phyloP scores from a whole-genome alignment of 2,329 filamentous ascomycete genomes.

The Aspergillus unguis region DNA sequence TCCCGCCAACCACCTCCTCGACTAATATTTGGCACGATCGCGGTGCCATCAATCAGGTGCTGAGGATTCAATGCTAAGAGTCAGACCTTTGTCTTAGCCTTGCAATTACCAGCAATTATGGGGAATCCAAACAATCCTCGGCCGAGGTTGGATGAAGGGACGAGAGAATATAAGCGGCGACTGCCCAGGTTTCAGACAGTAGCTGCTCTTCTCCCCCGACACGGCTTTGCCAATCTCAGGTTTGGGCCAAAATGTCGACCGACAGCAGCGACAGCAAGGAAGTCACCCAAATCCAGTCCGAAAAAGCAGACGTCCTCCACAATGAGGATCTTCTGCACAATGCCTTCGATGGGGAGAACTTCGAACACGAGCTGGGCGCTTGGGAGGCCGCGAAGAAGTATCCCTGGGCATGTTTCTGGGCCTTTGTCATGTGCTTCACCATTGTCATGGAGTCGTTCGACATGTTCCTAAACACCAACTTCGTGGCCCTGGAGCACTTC shows the following conservation, averaged over 20 bases:
- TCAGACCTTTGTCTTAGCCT: neutral
- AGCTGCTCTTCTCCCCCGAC: too few species aligned
- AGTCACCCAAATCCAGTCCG: slow-evolving; percentile 6
- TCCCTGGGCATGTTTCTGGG: slow-evolving; percentile 49
- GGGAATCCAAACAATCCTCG: too few species aligned
- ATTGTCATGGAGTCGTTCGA: slow-evolving; percentile 54
- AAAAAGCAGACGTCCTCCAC: slow-evolving; percentile 30
- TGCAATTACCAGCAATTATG: too few species aligned
- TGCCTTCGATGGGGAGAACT: slow-evolving; percentile 44
- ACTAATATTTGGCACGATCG: too few species aligned
- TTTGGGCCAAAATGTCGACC: neutral
- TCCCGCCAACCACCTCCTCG: neutral
- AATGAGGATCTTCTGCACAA: slow-evolving; percentile 35
- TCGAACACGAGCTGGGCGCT: slow-evolving; percentile 42
- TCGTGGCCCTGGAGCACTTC: slow-evolving; percentile 44
- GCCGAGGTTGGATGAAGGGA: too few species aligned
- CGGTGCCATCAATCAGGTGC: too few species aligned
- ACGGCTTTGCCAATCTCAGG: too few species aligned
- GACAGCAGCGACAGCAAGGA: neutral
- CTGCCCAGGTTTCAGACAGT: too few species aligned
- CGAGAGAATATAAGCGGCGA: too few species aligned
- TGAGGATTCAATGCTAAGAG: neutral
- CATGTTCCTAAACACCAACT: slow-evolving; percentile 49
- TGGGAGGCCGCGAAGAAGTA: slow-evolving; percentile 40
- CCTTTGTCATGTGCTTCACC: slow-evolving; percentile 50